These are phyloP conservation scores for Saraca asoca DNA, from an alignment of 331 rosid species.

Conservation along the genomic window DNA sequence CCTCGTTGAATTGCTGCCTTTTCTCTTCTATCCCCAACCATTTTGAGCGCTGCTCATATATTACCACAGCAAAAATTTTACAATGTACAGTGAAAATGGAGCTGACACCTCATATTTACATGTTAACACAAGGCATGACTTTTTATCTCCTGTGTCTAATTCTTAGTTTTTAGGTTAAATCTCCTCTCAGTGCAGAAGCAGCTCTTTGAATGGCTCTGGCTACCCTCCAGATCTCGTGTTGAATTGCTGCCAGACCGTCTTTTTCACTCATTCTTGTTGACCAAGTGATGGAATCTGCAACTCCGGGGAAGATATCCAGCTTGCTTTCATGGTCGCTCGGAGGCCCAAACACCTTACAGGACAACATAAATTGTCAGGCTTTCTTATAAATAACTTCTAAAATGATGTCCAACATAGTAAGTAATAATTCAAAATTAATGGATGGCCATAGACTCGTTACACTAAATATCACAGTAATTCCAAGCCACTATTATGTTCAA, in stretches of 20 bases:
- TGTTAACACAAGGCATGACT: conserved; percentile 10
- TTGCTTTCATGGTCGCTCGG: conserved; percentile 51
- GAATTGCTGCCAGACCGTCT: conserved; percentile 48
- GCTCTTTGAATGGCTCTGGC: conserved; percentile 81
- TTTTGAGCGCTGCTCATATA: too few species aligned
- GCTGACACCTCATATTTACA: conserved; percentile 28
- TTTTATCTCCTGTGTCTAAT: neutral
- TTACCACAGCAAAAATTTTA: too few species aligned
- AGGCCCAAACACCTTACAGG: conserved; percentile 73
- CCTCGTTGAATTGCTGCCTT: too few species aligned
- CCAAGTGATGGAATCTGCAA: conserved; percentile 61
- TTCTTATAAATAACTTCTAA: neutral
- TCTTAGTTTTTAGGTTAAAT: conserved; percentile 44
- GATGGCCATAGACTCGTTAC: too few species aligned
- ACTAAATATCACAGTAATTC: too few species aligned
- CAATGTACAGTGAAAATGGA: neutral
- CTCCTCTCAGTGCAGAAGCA: conserved; percentile 69
- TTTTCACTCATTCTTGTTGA: conserved; percentile 37
- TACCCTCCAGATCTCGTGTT: conserved; percentile 92
- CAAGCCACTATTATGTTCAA: too few species aligned
- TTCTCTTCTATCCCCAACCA: too few species aligned
- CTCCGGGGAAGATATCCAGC: conserved; percentile 73
- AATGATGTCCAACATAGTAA: neutral
- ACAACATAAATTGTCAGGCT: conserved; percentile 18
- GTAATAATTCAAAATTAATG: neutral